These are phyloP conservation scores for Cladosporium oxysporum DNA, from an alignment of 2,329 filamentous ascomycete genomes.

Conservation along the genomic window DNA sequence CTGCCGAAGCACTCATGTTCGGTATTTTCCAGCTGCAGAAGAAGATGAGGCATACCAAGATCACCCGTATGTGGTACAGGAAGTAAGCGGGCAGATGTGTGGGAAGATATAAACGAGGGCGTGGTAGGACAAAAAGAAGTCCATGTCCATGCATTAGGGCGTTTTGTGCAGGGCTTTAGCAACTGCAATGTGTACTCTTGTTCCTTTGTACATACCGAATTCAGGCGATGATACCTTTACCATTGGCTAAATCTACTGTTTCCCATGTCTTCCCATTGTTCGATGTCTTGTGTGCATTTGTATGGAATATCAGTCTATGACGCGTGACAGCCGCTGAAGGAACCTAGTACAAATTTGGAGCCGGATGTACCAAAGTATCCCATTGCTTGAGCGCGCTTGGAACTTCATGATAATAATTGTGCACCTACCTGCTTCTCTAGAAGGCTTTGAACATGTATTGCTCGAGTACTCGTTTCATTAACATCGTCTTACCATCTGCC, in stretches of 20 bases:
- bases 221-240: conserved; percentile 15
- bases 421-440: not conserved
- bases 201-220: conserved; percentile 21
- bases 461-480: not conserved
- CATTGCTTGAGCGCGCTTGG: not conserved
- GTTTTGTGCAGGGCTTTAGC: conserved; percentile 20
- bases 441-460: not conserved
- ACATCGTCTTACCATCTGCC: not conserved
- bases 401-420: not conserved
- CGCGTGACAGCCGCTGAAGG: not conserved
- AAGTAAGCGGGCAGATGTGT: conserved; percentile 37
- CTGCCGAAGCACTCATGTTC: conserved; percentile 55
- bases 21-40: conserved; percentile 75
- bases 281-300: not conserved
- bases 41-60: conserved; percentile 65
- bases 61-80: conserved; percentile 59
- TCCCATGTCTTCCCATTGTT: not conserved
- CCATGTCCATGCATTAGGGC: conserved; percentile 20
- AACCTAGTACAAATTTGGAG: not conserved
- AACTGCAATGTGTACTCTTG: conserved; percentile 19
- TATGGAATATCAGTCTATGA: conserved; percentile 5
- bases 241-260: not conserved
- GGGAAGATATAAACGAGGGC: conserved; percentile 3
- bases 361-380: not conserved
- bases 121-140: conserved; percentile 8